Conservation (phyloP, 192 early-diverging fungal species). For the Rhizoclosmatium globosum region DNA sequence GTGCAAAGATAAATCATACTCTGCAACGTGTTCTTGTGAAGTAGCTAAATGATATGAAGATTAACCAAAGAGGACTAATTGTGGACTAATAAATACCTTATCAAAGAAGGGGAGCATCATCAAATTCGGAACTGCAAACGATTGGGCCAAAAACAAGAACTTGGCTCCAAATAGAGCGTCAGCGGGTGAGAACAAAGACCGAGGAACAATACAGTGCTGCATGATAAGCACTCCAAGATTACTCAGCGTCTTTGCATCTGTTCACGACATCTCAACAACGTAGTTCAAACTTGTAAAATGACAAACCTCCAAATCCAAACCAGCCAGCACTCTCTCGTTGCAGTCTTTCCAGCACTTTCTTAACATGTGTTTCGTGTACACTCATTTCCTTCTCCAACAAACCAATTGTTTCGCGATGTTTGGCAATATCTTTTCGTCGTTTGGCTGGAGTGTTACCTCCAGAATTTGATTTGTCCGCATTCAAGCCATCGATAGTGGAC, state of each 20-base stretch:
- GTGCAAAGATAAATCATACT: conserved; percentile 64
- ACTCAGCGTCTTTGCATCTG: neutral
- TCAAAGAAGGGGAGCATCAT: conserved; percentile 78
- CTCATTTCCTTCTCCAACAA: conserved; percentile 50
- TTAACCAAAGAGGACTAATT: neutral
- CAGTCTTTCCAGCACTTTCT: conserved; percentile 42
- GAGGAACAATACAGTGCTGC: conserved; percentile 79
- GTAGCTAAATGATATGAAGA: conserved; percentile 35
- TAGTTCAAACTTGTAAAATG: neutral
- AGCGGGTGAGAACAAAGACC: conserved; percentile 65
- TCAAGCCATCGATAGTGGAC: conserved; percentile 36
- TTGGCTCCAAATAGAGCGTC: conserved; percentile 82
- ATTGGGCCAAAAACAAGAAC: conserved; percentile 77
- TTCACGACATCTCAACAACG: neutral
- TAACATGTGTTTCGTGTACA: conserved; percentile 48
- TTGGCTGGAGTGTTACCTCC: conserved; percentile 6
- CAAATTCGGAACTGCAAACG: conserved; percentile 72
- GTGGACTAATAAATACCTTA: conserved; percentile 44
- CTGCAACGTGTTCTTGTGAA: conserved; percentile 54
- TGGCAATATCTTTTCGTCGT: conserved; percentile 46
- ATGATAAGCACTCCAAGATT: conserved; percentile 54
- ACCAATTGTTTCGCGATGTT: conserved; percentile 17
- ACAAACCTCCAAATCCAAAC: conserved; percentile 40
- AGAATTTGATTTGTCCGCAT: conserved; percentile 27
- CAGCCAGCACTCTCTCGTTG: conserved; percentile 42